Evolutionary conservation across 441 rosid genomes (phyloP), one percentile per base, ranked within the genome.

Genomic region (Croton laevigatus): DNA sequence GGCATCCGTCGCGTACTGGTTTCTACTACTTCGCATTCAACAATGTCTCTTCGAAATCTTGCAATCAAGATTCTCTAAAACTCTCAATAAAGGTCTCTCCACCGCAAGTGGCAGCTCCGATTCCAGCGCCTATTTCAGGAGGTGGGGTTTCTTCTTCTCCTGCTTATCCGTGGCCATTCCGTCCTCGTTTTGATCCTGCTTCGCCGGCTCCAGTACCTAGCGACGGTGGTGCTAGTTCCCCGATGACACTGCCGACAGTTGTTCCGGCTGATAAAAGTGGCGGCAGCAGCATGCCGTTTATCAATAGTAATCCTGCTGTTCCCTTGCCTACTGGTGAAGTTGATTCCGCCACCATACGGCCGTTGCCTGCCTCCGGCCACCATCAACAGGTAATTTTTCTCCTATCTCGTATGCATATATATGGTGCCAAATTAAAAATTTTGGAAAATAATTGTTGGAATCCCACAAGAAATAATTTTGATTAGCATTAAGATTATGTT

Each of bases 291-390:
- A 84, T 90, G 17, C 97, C 97, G 5, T 94, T 94, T 53, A 94
- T 91, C 22, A 89, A 84, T 55, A 94, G 98, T 66, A 94, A 90
- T 63, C 97, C 98, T 0, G 97, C 97, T 0, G 97, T 94, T 78
- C 97, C 98, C 44, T 76, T 94, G 79, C 98, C 98, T 4, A 94
- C 97, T 19, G 98, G 87, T 59, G 98, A 91, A 81, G 89, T 90
- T 11, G 98, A 94, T 67, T 88, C 97, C 23, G 87, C 97, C 68
- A 88, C 97, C 53, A 91, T 91, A 48, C 78, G 85, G 59, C 97
- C 97, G 40, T 55, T 89, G 68, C 83, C 92, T 20, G 74, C 90
- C 57, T 88, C 97, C 14, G 78, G 57, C 57, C 66, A 78, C 7
- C 80, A 65, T 60, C 70, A 55, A 62, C 82, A 79, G 90, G 89